These are phyloP conservation scores for Saccharomycopsis capsularis DNA, from an alignment of 805 yeast genomes.

Conservation along the genomic window DNA sequence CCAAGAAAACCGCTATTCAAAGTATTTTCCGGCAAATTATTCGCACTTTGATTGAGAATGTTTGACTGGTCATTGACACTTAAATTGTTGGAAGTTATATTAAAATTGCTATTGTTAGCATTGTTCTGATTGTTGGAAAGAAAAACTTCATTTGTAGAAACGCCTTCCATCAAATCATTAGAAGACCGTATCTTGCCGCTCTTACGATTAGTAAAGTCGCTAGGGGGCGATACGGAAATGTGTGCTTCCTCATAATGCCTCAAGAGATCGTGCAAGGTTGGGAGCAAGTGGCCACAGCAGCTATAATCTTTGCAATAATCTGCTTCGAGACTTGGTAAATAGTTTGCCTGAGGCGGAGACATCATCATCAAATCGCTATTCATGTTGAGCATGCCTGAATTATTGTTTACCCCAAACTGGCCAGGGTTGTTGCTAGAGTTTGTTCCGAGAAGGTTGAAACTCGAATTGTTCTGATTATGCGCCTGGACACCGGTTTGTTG, in stretches of 20 bases:
- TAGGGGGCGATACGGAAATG: conserved; percentile 58
- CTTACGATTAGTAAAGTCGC: conserved; percentile 1
- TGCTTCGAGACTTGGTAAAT: conserved; percentile 88
- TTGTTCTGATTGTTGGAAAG: conserved; percentile 30
- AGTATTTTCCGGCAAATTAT: conserved; percentile 1
- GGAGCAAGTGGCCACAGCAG: conserved; percentile 89
- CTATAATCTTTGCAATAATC: conserved; percentile 94
- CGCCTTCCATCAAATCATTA: conserved; percentile 73
- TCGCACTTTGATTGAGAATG: background rate
- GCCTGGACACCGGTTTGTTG: background rate
- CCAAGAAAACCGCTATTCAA: conserved; percentile 17
- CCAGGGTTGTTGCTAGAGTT: background rate
- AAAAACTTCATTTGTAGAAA: conserved; percentile 89
- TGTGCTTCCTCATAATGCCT: conserved; percentile 97
- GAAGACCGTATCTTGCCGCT: conserved; percentile 31
- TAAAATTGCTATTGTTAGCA: conserved; percentile 21
- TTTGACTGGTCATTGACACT: background rate
- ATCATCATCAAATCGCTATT: conserved; percentile 32
- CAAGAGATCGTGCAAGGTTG: conserved; percentile 87
- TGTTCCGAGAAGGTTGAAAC: background rate
- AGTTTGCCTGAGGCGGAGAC: conserved; percentile 67
- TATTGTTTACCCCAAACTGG: conserved; percentile 19
- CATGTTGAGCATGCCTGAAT: conserved; percentile 18
- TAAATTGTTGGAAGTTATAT: conserved; percentile 21
- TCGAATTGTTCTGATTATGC: background rate